A percentile compares a stretch with the other conserved stretches of the same genome.
These are phyloP conservation scores for Haplosporangium sp. DNA, from an alignment of 371 early-diverging fungal species.

Conservation along the genomic window DNA sequence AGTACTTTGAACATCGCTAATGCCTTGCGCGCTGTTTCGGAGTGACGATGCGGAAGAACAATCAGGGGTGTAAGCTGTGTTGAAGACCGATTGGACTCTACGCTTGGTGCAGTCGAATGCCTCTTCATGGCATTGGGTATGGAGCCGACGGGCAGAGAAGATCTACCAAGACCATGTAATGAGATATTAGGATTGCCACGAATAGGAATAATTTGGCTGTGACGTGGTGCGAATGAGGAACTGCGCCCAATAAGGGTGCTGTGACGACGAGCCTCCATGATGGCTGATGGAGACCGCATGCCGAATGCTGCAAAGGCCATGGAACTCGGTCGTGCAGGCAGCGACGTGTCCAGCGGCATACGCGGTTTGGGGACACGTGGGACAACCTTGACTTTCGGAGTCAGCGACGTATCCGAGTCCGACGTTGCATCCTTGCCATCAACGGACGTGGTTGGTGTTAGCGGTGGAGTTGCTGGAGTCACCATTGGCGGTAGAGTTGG, in stretches of 20 bases:
- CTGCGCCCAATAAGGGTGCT: slow-evolving; percentile 41
- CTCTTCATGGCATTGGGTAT: slow-evolving; percentile 32
- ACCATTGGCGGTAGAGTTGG: slow-evolving; percentile 18
- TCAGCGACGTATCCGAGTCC: slow-evolving; percentile 41
- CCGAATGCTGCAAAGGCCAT: slow-evolving; percentile 50
- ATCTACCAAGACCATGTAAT: slow-evolving; percentile 18
- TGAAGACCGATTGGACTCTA: slow-evolving; percentile 35
- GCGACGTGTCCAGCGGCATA: slow-evolving; percentile 10
- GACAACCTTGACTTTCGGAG: slow-evolving; percentile 28
- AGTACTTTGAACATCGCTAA: slow-evolving; percentile 57
- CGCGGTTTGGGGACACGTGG: slow-evolving; percentile 31
- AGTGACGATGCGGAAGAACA: slow-evolving; percentile 34
- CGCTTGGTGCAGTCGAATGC: slow-evolving; percentile 26
- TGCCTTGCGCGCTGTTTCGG: slow-evolving; percentile 36
- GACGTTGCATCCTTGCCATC: slow-evolving; percentile 51
- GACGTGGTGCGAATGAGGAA: slow-evolving; percentile 48
- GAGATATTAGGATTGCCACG: slow-evolving; percentile 27
- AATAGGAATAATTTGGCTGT: slow-evolving; percentile 34
- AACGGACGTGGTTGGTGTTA: slow-evolving; percentile 46
- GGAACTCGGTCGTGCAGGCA: slow-evolving; percentile 45
- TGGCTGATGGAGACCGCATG: slow-evolving; percentile 44
- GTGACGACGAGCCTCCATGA: slow-evolving; percentile 53
- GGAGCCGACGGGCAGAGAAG: slow-evolving; percentile 5
- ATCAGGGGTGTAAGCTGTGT: slow-evolving; percentile 11
- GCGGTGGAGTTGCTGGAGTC: slow-evolving; percentile 44